phyloP scores from a whole-genome alignment of 768 basidiomycete genomes.

The Sarcodon aspratus region DNA sequence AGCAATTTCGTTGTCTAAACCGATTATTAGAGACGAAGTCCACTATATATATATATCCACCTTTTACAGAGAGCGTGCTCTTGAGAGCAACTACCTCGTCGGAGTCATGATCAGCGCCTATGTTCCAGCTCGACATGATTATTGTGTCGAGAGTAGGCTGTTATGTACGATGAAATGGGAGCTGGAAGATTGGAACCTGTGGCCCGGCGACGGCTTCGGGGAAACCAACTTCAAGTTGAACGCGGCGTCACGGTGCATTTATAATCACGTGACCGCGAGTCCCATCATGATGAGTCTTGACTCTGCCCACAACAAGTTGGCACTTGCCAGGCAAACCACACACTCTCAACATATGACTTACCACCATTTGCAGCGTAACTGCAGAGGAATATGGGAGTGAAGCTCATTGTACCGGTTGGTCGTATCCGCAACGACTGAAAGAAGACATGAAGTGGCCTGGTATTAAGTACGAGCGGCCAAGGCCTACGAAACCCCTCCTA shows the following conservation, averaged over 20 bases:
- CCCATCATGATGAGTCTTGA: no score
- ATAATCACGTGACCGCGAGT: not conserved
- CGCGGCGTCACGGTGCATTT: not conserved
- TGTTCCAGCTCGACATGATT: constrained; percentile 26
- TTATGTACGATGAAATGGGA: not conserved
- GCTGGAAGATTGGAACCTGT: not conserved
- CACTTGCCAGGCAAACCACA: no score
- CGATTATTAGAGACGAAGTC: not conserved
- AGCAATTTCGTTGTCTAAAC: constrained; percentile 24
- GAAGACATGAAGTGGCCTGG: no score
- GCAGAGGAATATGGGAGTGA: no score
- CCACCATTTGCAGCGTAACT: no score
- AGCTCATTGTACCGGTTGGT: no score
- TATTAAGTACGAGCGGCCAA: no score
- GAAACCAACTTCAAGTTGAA: not conserved
- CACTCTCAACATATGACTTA: no score
- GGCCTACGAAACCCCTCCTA: no score
- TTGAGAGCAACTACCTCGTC: constrained; percentile 25
- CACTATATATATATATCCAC: constrained; percentile 10
- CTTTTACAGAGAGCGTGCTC: constrained; percentile 24
- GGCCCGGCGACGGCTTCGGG: not conserved
- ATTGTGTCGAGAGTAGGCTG: not conserved
- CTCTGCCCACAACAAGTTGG: no score
- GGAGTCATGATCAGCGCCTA: constrained; percentile 27
- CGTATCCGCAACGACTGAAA: no score